Evolutionary conservation across 805 yeast species (phyloP), one percentile per base, ranked within the genome.

Genomic region (Zygosaccharomyces kombuchaensis): DNA sequence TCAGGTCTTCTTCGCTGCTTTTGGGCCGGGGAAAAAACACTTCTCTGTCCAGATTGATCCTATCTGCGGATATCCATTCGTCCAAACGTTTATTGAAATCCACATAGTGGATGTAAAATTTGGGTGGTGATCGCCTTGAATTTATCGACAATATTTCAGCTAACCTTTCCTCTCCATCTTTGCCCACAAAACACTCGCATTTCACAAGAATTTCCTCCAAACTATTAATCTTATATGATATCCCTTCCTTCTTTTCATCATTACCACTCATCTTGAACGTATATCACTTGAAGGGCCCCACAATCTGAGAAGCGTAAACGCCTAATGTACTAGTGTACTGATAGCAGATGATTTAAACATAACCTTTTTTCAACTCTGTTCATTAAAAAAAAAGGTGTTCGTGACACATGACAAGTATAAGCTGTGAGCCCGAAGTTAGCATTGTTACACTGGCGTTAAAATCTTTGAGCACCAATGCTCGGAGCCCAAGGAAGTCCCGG

Each of bases 81-180:
- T 93, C 99, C 55, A 93, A 75, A 65, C 99, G 84, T 66, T 93
- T 93, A 71, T 93, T 93, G 72, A 83, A 93, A 55, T 90, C 96
- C 43, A 81, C 87, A 68, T 89, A 93, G 66, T 93, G 99, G 25
- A 93, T 96, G 63, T 93, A 93, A 65, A 84, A 90, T 53, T 80
- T 86, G 26, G 81, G 79, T 50, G 84, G 78, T 10, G 90, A 87
- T 62, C 88, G 84, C 58, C 86, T 81, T 37, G 76, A 67, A 51
- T 86, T 87, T 40, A 80, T 75, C 14, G 90, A 87, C 36, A 93
- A 69, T 35, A 93, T 80, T 62, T 93, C 99, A 1, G 98, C 97
- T 27, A 81, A 63, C 50, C 96, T 73, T 50, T 74, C 76, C 52
- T 84, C 89, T 23, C 80, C 86, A 58, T 89, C 96, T 63, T 93